Evolutionary conservation across 305 asterid species (phyloP), one percentile per base, ranked within the genome.

Genomic region (Nicotiana rustica): DNA sequence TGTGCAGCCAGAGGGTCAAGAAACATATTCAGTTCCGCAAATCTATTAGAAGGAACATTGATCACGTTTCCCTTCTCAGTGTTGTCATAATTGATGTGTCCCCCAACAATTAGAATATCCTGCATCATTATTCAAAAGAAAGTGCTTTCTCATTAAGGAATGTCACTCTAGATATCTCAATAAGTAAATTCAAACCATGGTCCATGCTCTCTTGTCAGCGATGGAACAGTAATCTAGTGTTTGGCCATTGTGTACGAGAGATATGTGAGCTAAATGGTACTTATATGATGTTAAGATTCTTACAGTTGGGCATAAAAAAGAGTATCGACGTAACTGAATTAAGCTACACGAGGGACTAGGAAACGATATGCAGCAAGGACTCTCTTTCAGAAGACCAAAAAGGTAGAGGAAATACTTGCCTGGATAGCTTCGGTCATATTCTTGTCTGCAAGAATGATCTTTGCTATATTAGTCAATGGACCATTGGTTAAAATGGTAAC

Each of bases 1-100:
- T 92, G 85, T 83, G 98, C 98, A 49, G 97, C 98, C 82, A 91
- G 84, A 67, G 99, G 98, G 67, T 95, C 98, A 75, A 95, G 96
- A 89, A 91, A 94, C 95, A 95, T 90, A 67, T 95, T 94, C 75
- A 92, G 89, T 71, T 95, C 98, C 8, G 99, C 93, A 61, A 87
- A 88, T 83, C 88, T 78, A 55, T 92, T 93, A 82, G 92, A 85
- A 76, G 93, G 93, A 82, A 86, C 88, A 81, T 88, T 91, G 78
- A 91, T 85, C 44, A 92, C 92, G 83, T 95, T 95, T 86, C 97
- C 98, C 85, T 85, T 89, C 62, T 90, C 89, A 5, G 73, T 77
- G 86, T 77, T 80, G 13, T 82, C 29, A 10, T 80, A 44, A 55
- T 87, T 80, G 44, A 94, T 82, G 68, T 90, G 95, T 4, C 99